A percentile compares a stretch with the other conserved stretches of the same genome.
These are phyloP conservation scores for Misopates orontium DNA, from an alignment of 257 asterid species.

Conservation along the genomic window DNA sequence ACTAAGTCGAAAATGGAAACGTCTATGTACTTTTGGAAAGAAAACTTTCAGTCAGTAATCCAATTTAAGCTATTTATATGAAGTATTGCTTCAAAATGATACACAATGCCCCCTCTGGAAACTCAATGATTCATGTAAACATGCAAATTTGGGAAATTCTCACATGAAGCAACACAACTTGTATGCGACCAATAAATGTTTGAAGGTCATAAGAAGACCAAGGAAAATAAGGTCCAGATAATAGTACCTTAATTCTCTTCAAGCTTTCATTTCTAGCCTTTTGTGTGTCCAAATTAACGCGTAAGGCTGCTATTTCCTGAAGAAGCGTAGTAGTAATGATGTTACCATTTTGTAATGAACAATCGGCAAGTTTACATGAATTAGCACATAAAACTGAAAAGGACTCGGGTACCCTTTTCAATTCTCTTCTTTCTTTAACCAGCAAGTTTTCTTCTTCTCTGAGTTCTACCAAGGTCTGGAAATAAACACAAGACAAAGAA, in stretches of 20 bases:
- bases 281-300: slow-evolving; percentile 51
- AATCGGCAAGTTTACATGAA: not conserved
- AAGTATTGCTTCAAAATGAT: too few species aligned
- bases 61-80: too few species aligned
- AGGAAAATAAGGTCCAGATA: slow-evolving; percentile 4
- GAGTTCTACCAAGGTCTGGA: slow-evolving; percentile 69
- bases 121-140: too few species aligned
- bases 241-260: slow-evolving; percentile 66
- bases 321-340: not conserved
- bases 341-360: slow-evolving; percentile 7
- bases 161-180: too few species aligned
- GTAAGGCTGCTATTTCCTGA: slow-evolving; percentile 50
- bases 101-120: too few species aligned
- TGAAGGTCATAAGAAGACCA: not conserved
- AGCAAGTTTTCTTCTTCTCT: slow-evolving; percentile 55
- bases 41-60: too few species aligned
- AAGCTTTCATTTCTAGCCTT: slow-evolving; percentile 50
- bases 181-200: not conserved
- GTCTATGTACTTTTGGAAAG: too few species aligned
- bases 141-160: too few species aligned
- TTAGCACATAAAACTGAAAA: not conserved
- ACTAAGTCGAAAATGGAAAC: too few species aligned
- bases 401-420: slow-evolving; percentile 55
- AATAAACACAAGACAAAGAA: not conserved
- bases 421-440: slow-evolving; percentile 56